Evolutionary conservation across 169 alveolate species (phyloP), one percentile per base, ranked within the genome.

Genomic region (Plasmodium gonderi): DNA sequence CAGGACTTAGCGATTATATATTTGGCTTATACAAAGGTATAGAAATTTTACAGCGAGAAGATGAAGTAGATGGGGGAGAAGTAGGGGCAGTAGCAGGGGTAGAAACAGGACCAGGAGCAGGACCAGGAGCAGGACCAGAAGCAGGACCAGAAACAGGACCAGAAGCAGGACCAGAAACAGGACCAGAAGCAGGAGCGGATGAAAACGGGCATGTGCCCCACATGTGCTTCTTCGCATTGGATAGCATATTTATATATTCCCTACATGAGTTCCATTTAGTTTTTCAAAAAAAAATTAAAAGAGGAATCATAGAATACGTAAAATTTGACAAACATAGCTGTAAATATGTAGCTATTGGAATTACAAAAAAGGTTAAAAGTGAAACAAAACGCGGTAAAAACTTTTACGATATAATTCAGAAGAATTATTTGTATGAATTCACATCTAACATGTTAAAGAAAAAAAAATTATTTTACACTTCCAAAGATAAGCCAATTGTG

Each of bases 361-460:
- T 82, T 44, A 69, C 92, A 26, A 82, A 69, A 36, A 44, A 68
- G 38, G 12, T 68, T 26, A 80, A 67, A 9, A 51, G 75, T 9
- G 38, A 54, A 75, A 69, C 40, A 0, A 6, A n/a, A 8, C 44
- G 17, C 38, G 8, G 20, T 29, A 7, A 0, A 7, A 14, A 65
- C 31, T 47, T 40, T 17, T 20, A 33, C 44, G 26, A 14, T 14
- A 36, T 82, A n/a, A 42, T 68, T 2, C 92, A 82, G 17, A 69
- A 68, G 76, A 82, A 82, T 75, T 82, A 82, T 75, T 11, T 82
- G 5, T 82, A 82, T 60, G 81, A 82, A 68, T 82, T 82, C 76
- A 82, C 36, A 1, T 49, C 45, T 38, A 68, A 68, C 38, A 54
- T 68, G 8, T 69, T 82, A 75, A 68, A 82, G 60, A 82, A 47